Percentiles rank a stretch among this genome's conserved stretches.
phyloP scores from a whole-genome alignment of 495 filamentous ascomycete species.

The Talaromyces liani region DNA sequence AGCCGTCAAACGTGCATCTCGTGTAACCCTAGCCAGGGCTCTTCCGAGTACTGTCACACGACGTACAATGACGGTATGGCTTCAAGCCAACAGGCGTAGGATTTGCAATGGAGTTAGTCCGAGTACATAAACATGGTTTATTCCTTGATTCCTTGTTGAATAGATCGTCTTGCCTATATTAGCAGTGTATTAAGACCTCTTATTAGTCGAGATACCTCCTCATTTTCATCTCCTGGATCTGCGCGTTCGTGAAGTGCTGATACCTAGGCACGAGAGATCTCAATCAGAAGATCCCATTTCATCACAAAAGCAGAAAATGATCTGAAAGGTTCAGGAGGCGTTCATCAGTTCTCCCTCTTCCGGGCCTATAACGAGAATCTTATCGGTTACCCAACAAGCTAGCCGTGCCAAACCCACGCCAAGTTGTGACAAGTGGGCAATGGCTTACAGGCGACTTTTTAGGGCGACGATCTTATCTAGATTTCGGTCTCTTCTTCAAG shows the following conservation, averaged over 20 bases:
- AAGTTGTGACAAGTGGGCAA: background rate
- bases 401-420: background rate
- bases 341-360: background rate
- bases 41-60: background rate
- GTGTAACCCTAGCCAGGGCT: background rate
- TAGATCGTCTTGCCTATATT: background rate
- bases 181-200: background rate
- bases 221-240: background rate
- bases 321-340: background rate
- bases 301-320: background rate
- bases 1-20: too few relatives aligned
- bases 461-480: background rate
- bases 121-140: background rate
- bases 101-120: background rate
- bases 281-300: background rate
- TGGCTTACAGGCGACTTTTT: background rate
- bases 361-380: background rate
- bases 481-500: background rate
- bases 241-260: background rate
- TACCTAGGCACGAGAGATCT: background rate
- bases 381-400: background rate
- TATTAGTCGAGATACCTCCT: too few relatives aligned
- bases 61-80: background rate
- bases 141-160: background rate
- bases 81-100: background rate